A percentile compares a stretch with the other conserved stretches of the same genome.
These are phyloP conservation scores for Boletus eberwhitei DNA, from an alignment of 768 basidiomycete species.

Conservation along the genomic window DNA sequence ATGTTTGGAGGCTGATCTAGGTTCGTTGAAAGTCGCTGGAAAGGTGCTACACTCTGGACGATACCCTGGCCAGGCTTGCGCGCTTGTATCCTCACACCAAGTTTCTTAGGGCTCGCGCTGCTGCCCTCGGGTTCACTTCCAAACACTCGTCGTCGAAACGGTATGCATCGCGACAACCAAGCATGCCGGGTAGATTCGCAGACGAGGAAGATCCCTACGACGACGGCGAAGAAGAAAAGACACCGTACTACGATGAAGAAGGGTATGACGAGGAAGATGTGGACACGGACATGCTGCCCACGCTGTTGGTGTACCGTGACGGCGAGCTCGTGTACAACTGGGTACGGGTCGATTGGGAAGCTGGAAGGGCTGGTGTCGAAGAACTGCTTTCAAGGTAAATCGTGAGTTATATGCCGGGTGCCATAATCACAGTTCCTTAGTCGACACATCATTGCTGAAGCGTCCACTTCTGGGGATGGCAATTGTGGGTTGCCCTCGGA, in stretches of 20 bases:
- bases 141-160: slow-evolving; percentile 23
- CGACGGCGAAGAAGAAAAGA: slow-evolving; percentile 32
- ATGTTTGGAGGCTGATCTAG: neutral
- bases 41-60: slow-evolving; percentile 69
- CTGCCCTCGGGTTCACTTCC: slow-evolving; percentile 68
- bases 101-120: slow-evolving; percentile 79
- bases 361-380: slow-evolving; percentile 61
- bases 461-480: slow-evolving; percentile 25
- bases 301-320: slow-evolving; percentile 71
- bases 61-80: slow-evolving; percentile 63
- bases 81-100: slow-evolving; percentile 69
- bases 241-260: slow-evolving; percentile 36
- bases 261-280: slow-evolving; percentile 59
- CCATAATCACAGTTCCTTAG: slow-evolving; percentile 5
- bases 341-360: slow-evolving; percentile 88
- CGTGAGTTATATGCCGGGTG: neutral
- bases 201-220: slow-evolving; percentile 45
- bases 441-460: slow-evolving; percentile 26
- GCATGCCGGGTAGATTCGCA: slow-evolving; percentile 31
- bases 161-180: slow-evolving; percentile 3
- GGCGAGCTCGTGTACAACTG: slow-evolving; percentile 86
- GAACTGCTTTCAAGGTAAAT: slow-evolving; percentile 60
- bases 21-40: slow-evolving; percentile 58
- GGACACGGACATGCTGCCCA: slow-evolving; percentile 78
- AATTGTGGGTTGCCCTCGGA: slow-evolving; percentile 48